These are phyloP conservation scores for Stylonectria norvegica DNA, from an alignment of 2,329 filamentous ascomycete genomes.

Conservation along the genomic window DNA sequence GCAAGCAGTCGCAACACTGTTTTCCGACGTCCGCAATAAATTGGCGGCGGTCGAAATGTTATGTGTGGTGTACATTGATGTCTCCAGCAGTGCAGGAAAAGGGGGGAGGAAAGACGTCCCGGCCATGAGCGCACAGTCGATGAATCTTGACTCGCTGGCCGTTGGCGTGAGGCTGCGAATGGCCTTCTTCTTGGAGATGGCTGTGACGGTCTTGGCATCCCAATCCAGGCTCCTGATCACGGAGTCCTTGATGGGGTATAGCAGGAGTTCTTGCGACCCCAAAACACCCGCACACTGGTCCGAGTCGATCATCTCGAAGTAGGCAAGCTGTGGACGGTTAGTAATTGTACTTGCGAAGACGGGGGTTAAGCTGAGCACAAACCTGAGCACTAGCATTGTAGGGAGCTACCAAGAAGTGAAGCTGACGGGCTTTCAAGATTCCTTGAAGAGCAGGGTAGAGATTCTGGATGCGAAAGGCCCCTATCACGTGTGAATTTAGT, in stretches of 20 bases:
- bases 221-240: conserved; percentile 68
- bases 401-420: conserved; percentile 79
- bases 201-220: conserved; percentile 61
- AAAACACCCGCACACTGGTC: conserved; percentile 73
- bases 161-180: conserved; percentile 64
- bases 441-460: conserved; percentile 75
- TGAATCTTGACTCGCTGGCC: conserved; percentile 68
- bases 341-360: conserved; percentile 1
- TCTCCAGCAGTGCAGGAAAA: conserved; percentile 72
- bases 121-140: conserved; percentile 78
- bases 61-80: conserved; percentile 51
- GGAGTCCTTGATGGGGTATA: conserved; percentile 78
- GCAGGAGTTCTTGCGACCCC: conserved; percentile 78
- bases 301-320: conserved; percentile 66
- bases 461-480: conserved; percentile 66
- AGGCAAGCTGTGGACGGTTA: conserved; percentile 59
- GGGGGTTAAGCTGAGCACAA: conserved; percentile 24
- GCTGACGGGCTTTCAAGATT: conserved; percentile 63
- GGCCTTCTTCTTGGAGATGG: conserved; percentile 64
- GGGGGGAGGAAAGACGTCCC: conserved; percentile 76
- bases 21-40: conserved; percentile 66
- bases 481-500: conserved; percentile 43
- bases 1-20: conserved; percentile 69
- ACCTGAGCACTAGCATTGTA: conserved; percentile 88
- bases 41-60: conserved; percentile 73